Base-by-base conservation (phyloP, 1,284 basidiomycete genomes). In the Xerocomus nothofagi region DNA sequence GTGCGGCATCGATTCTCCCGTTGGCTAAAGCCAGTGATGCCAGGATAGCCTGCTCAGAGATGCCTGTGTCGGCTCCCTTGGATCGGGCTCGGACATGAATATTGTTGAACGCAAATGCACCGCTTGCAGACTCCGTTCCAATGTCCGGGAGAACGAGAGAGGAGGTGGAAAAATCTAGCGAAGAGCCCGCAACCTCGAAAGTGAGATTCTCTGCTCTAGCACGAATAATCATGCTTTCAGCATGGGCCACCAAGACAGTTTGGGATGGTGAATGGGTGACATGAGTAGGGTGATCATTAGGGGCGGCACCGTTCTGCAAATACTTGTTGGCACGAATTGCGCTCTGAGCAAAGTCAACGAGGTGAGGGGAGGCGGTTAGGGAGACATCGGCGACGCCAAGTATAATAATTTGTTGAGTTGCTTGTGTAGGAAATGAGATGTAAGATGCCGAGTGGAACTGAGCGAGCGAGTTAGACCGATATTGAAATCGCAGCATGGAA, bases 301-400 rank as follows among this genome's bases (percentile, higher is more conserved):
- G 8, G 9, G 20, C 12, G 10, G 15, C 26, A 26, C 33, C 21
- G 4, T 43, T 53, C 20, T 44, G 39, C 47, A 43, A 64, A 31
- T 61, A 54, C 52, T 50, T 67, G 2, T 56, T 73, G 17, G 81
- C 73, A 18, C 80, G 80, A 17, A 88, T 68, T 29, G 78, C 58
- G 51, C 79, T 73, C 62, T 82, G 83, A 6, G 78, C 74, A 57
- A 89, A 86, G 31, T 73, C 68, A 61, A 89, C 78, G 20, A 87
- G 69, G 52, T 80, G 79, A 12, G 87, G 86, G 29, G 73, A 78
- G 8, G 87, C 69, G 12, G 66, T 69, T 39, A 84, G 58, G n/a
- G 72, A 70, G 23, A 80, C 53, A 30, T 76, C 70, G 9, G 75
- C 76, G 12, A 80, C 44, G 15, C 70, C 63, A 18, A 82, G 32